These are phyloP conservation scores for Neostapfia colusana DNA, from an alignment of 176 grass and related monocot genomes.

Conservation along the genomic window DNA sequence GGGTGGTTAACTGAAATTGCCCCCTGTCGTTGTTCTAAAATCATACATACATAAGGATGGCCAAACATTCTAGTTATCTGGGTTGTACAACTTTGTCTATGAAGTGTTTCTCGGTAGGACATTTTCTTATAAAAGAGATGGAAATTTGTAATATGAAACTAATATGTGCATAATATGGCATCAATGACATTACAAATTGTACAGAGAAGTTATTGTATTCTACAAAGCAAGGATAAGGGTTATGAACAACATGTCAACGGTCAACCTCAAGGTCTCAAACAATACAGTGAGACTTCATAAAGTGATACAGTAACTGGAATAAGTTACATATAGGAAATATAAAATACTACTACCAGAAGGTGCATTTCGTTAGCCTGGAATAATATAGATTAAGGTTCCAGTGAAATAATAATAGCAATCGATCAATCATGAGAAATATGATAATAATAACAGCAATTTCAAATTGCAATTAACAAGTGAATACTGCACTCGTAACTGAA, in stretches of 20 bases:
- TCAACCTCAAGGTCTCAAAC: neutral
- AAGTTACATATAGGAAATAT: neutral
- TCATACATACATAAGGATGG: neutral
- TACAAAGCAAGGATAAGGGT: neutral
- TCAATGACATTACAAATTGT: neutral
- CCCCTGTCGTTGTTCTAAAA: neutral
- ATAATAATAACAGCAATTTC: neutral
- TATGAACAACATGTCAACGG: neutral
- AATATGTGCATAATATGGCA: no score
- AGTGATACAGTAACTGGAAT: neutral
- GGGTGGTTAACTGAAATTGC: neutral
- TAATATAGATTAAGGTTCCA: neutral
- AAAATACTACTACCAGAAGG: neutral
- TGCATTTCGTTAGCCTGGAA: neutral
- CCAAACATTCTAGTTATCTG: neutral
- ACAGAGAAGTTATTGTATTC: neutral
- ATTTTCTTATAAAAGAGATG: neutral
- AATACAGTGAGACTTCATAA: neutral
- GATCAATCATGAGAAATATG: neutral
- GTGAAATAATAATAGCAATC: neutral
- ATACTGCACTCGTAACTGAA: neutral
- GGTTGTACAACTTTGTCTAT: neutral
- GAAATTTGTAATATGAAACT: slow-evolving; percentile 13
- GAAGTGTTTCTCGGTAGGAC: neutral
- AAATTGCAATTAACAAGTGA: neutral